Evolutionary conservation across 1,284 basidiomycete genomes (phyloP), one percentile per base, ranked within the genome.

Genomic region (Sphagnurus paluster): DNA sequence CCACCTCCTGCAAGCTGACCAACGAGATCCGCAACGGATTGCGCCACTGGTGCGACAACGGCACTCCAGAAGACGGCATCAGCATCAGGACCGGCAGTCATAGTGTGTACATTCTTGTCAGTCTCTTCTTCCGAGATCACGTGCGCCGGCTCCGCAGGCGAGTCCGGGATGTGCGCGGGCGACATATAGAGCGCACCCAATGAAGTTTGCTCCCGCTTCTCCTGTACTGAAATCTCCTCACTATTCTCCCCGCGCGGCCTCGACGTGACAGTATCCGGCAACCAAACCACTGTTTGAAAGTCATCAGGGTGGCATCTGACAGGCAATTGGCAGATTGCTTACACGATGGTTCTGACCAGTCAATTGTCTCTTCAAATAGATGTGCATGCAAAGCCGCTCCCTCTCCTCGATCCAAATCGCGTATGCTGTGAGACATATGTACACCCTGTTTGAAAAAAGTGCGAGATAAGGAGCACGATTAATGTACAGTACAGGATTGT

Each of bases 381-480:
- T 82, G 83, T 50, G 80, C 78, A 63, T 90, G 87, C 59, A 91
- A 66, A 44, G 88, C 87, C 42, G 87, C 87, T 47, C 88, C 88
- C 65, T 91, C 89, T 64, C 80, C 85, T 63, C 86, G 77, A 69
- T 91, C 89, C 71, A 91, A 72, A 68, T 90, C 88, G 63, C 87
- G 87, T 58, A 87, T 66, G 68, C 74, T 84, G 68, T 87, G 83
- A 53, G 74, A 62, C 59, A 71, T 68, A 69, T 85, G 80, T 61
- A 71, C 69, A 67, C 79, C 84, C 88, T 90, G 72, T 69, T 60
- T 54, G 64, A 60, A 44, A 56, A 62, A 62, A 64, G 58, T 54
- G 46, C 40, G 61, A 52, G 54, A 59, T 62, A 52, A 56, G 63
- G 64, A 61, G 35, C 30, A 60, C 68, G 62, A 77, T 79, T 74